phyloP scores from a whole-genome alignment of 1,139 yeast species.

The Blastobotrys elegans region DNA sequence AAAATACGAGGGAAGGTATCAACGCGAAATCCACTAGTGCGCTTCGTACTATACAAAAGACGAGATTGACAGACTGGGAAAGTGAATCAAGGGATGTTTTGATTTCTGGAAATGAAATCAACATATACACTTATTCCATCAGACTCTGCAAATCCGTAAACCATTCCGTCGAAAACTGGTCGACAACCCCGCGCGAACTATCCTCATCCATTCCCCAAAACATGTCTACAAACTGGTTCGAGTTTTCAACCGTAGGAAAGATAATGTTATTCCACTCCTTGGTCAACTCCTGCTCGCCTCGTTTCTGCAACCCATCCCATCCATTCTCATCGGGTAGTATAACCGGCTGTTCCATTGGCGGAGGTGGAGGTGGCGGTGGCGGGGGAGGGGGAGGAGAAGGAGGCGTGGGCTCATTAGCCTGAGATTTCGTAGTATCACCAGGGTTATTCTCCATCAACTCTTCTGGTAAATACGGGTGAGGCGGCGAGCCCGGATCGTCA shows the following conservation, averaged over 20 bases:
- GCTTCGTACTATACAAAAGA: not conserved
- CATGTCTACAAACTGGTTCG: constrained; percentile 12
- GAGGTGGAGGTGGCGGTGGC: not conserved
- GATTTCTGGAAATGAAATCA: not conserved
- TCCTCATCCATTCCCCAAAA: constrained; percentile 6
- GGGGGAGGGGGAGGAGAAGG: not conserved
- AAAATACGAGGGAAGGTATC: no score
- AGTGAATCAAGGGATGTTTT: not conserved
- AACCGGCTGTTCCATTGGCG: not conserved
- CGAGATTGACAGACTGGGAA: not conserved
- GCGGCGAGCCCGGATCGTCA: constrained; percentile 13
- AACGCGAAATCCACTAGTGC: not conserved
- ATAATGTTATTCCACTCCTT: constrained; percentile 5
- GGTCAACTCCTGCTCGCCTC: constrained; percentile 10
- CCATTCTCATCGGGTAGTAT: not conserved
- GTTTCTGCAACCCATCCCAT: constrained; percentile 1
- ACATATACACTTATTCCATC: constrained; percentile 9
- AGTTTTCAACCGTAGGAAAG: not conserved
- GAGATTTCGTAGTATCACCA: constrained; percentile 1
- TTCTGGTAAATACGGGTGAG: constrained; percentile 17
- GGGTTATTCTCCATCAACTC: constrained; percentile 15
- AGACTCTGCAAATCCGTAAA: constrained; percentile 14
- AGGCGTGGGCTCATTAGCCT: not conserved
- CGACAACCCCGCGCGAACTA: constrained; percentile 7
- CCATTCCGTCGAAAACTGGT: constrained; percentile 17